These are phyloP conservation scores for Cyclanthera cordifolia DNA, from an alignment of 306 rosid genomes.

Conservation along the genomic window DNA sequence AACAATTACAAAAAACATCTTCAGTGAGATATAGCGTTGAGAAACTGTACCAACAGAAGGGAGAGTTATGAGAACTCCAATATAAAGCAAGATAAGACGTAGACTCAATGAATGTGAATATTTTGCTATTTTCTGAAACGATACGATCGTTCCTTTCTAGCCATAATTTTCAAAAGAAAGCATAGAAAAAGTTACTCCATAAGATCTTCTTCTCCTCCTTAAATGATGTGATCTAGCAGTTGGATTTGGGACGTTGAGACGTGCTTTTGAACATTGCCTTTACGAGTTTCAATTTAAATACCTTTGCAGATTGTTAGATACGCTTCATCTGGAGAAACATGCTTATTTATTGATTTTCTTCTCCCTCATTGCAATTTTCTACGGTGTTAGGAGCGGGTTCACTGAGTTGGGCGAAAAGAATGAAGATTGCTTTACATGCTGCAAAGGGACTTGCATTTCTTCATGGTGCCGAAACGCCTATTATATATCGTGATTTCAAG, in stretches of 20 bases:
- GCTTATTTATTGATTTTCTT: not conserved
- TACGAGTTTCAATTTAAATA: not conserved
- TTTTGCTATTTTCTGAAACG: too few species aligned
- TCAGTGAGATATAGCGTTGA: too few species aligned
- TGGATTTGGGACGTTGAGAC: not conserved
- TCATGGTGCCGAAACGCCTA: conserved; percentile 83
- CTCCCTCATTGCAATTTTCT: conserved; percentile 11
- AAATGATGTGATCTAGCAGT: not conserved
- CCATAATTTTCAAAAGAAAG: too few species aligned
- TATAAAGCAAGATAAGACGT: too few species aligned
- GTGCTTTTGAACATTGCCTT: not conserved
- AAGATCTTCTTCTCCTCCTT: too few species aligned
- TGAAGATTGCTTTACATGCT: conserved; percentile 89
- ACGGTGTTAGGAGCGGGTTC: conserved; percentile 72
- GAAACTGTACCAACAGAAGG: too few species aligned
- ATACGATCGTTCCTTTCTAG: too few species aligned
- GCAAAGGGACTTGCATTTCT: conserved; percentile 99
- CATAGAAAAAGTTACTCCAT: too few species aligned
- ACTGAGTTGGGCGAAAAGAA: conserved; percentile 80
- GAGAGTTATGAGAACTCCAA: too few species aligned
- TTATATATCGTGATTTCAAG: conserved; percentile 97
- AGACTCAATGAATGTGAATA: too few species aligned
- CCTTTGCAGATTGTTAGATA: not conserved
- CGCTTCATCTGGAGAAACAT: not conserved
- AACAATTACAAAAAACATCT: too few species aligned